phyloP scores from a whole-genome alignment of 208 protist genomes.

The Leishmania tarentolae region DNA sequence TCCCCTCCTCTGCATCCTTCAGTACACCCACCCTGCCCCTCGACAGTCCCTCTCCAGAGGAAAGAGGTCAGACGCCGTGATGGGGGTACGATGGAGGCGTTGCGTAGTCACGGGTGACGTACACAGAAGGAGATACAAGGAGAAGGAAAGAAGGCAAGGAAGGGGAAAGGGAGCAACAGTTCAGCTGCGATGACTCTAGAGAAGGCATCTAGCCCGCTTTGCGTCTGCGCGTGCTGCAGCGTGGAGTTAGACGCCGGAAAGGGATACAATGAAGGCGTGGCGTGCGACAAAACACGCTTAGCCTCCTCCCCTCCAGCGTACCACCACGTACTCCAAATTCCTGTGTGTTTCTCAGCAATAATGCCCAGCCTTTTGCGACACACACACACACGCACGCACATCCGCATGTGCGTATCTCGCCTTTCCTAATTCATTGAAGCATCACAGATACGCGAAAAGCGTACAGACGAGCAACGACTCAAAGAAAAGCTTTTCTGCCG shows the following conservation, averaged over 20 bases:
- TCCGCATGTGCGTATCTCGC: not conserved
- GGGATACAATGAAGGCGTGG: not conserved
- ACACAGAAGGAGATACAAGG: not conserved
- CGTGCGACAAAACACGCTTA: not conserved
- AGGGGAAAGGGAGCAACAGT: not conserved
- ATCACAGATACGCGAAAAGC: not conserved
- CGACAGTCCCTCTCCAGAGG: not conserved
- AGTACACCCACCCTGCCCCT: not conserved
- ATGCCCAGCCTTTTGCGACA: not conserved
- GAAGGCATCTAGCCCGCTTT: conserved; percentile 1
- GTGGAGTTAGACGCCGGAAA: not conserved
- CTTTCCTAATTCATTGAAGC: conserved; percentile 25
- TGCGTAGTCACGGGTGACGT: not conserved
- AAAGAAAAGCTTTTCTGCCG: conserved; percentile 19
- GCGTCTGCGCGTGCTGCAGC: not conserved
- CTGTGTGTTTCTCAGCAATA: not conserved
- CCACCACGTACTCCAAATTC: not conserved
- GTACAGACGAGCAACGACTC: conserved; percentile 19
- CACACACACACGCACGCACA: not conserved
- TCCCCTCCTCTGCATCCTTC: not conserved
- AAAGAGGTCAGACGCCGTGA: not conserved
- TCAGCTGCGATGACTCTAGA: conserved; percentile 35
- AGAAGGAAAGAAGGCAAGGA: not conserved
- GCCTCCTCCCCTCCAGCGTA: not conserved
- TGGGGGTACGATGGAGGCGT: not conserved